phyloP scores from a whole-genome alignment of 2,329 filamentous ascomycete genomes.

The Scorias spongiosa region DNA sequence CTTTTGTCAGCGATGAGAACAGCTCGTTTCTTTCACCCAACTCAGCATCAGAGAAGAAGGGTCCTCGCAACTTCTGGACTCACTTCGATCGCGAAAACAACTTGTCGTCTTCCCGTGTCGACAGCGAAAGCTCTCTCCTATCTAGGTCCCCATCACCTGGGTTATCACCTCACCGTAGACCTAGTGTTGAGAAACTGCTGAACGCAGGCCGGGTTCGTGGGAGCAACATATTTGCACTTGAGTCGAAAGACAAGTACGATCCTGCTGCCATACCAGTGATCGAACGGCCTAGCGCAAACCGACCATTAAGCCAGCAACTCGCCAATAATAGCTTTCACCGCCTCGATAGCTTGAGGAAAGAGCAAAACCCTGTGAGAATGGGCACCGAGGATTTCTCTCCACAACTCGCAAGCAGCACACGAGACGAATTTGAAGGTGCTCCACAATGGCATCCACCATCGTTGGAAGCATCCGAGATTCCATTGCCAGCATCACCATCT shows the following conservation, averaged over 20 bases:
- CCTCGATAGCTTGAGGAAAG: conserved; percentile 31
- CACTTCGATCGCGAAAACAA: conserved; percentile 39
- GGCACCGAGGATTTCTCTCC: conserved; percentile 8
- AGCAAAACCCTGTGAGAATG: conserved; percentile 19
- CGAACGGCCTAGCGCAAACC: conserved; percentile 58
- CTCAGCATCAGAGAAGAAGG: conserved; percentile 21
- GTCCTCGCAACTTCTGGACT: conserved; percentile 86
- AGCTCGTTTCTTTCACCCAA: conserved; percentile 13
- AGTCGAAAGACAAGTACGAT: conserved; percentile 87
- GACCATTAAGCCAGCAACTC: conserved; percentile 42
- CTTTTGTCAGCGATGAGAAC: conserved; percentile 34
- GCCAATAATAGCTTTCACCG: conserved; percentile 57
- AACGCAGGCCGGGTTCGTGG: conserved; percentile 92
- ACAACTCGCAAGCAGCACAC: conserved; percentile 20
- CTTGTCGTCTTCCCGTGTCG: conserved; percentile 49
- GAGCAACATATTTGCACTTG: conserved; percentile 89
- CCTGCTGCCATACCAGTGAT: conserved; percentile 61
- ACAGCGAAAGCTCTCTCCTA: conserved; percentile 49
- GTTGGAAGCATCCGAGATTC: conserved; percentile 22
- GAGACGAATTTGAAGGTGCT: conserved; percentile 43
- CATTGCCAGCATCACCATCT: conserved; percentile 28
- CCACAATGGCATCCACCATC: conserved; percentile 44
- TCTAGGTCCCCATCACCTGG: conserved; percentile 43
- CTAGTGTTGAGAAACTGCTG: conserved; percentile 90
- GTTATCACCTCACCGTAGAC: conserved; percentile 46